Conservation (phyloP, 257 asterid genomes). For the Apocynum venetum region DNA sequence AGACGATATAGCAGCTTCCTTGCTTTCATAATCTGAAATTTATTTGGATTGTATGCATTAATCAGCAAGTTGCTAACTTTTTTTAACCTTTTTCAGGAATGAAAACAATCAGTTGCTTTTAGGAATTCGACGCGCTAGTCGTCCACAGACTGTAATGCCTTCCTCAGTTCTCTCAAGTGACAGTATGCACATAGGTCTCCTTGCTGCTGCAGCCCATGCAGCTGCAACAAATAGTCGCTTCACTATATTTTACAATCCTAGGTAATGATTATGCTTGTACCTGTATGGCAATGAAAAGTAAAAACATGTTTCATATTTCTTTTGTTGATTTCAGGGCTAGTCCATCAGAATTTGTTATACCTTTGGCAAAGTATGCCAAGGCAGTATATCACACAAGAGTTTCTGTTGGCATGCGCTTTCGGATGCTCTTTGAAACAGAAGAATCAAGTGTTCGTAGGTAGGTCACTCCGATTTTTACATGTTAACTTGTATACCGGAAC, state of each 20-base stretch:
- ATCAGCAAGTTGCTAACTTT: neutral
- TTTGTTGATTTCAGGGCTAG: slow-evolving; percentile 62
- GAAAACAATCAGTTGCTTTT: slow-evolving; percentile 74
- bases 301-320: slow-evolving; percentile 9
- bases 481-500: neutral
- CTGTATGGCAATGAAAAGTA: neutral
- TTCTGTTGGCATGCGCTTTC: slow-evolving; percentile 92
- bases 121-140: slow-evolving; percentile 88
- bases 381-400: slow-evolving; percentile 79
- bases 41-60: neutral
- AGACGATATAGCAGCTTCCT: neutral
- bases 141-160: slow-evolving; percentile 89
- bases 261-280: slow-evolving; percentile 32
- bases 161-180: slow-evolving; percentile 89
- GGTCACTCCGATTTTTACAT: slow-evolving; percentile 14
- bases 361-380: slow-evolving; percentile 82
- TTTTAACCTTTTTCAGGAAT: slow-evolving; percentile 47
- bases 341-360: slow-evolving; percentile 87
- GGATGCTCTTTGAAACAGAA: slow-evolving; percentile 93
- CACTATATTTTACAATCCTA: slow-evolving; percentile 82
- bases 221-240: slow-evolving; percentile 89
- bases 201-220: slow-evolving; percentile 98
- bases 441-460: slow-evolving; percentile 93
- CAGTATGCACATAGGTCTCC: slow-evolving; percentile 97
- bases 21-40: neutral